A percentile compares a stretch with the other conserved stretches of the same genome.
Conservation (phyloP, 192 early-diverging fungal species). For the Backusella macrospora region DNA sequence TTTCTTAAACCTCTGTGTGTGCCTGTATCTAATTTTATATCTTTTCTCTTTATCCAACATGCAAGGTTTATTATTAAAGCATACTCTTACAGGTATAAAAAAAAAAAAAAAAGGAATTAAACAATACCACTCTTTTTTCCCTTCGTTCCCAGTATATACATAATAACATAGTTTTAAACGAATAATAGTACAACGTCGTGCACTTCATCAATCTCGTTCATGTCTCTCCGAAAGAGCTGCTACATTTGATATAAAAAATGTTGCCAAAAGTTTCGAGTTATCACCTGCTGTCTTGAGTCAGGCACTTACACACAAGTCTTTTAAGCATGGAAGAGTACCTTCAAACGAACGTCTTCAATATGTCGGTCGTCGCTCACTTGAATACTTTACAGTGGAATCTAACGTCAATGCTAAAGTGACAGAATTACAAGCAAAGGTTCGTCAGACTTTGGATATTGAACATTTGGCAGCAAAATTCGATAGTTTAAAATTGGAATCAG, state of each 20-base stretch:
- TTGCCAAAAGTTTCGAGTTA: constrained; percentile 32
- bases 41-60: not conserved
- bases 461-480: constrained; percentile 21
- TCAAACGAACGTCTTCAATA: constrained; percentile 47
- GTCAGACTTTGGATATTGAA: not conserved
- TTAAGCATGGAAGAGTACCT: constrained; percentile 46
- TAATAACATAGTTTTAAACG: not conserved
- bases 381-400: constrained; percentile 19
- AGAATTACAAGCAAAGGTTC: not conserved
- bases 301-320: constrained; percentile 54
- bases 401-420: not conserved
- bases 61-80: constrained; percentile 14
- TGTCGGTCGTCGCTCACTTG: constrained; percentile 25
- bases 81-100: not conserved
- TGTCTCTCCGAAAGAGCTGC: constrained; percentile 1
- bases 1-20: not conserved
- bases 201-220: constrained; percentile 11
- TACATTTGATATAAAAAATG: constrained; percentile 7
- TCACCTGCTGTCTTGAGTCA: constrained; percentile 46
- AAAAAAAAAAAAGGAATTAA: too few species aligned
- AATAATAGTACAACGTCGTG: constrained; percentile 12
- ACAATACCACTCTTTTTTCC: not conserved
- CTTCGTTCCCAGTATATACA: not conserved
- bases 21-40: not conserved
- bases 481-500: constrained; percentile 2